Percentiles rank a stretch among this genome's conserved stretches.
Evolutionary conservation across 106 monocot genomes (phyloP).

Genomic region (Allium cepa): DNA sequence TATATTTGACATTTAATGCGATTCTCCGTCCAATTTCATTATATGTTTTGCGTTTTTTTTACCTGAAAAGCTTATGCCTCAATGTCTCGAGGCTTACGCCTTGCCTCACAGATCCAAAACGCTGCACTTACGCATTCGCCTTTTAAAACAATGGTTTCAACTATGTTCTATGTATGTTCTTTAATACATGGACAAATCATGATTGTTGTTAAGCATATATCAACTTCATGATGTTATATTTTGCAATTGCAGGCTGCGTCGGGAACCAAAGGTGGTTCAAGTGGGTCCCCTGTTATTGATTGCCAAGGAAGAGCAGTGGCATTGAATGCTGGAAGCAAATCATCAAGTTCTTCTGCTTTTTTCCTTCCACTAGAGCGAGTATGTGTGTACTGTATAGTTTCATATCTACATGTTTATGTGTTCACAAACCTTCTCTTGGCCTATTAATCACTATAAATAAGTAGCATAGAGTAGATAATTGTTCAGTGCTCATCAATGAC

Average conservation of each 20-base stretch:
- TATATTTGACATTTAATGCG: too few species aligned
- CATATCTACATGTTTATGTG: neutral
- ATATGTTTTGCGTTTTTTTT: too few species aligned
- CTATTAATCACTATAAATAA: too few species aligned
- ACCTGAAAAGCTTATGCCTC: too few species aligned
- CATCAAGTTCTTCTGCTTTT: constrained; percentile 93
- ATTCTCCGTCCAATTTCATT: too few species aligned
- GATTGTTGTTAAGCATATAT: too few species aligned
- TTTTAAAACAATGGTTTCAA: neutral
- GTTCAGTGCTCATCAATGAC: too few species aligned
- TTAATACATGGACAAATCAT: neutral
- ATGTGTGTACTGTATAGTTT: neutral
- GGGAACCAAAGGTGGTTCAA: constrained; percentile 97
- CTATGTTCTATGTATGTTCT: neutral
- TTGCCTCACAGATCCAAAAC: too few species aligned
- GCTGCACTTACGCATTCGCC: too few species aligned
- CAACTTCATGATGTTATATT: too few species aligned
- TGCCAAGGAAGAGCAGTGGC: constrained; percentile 90
- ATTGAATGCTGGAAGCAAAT: constrained; percentile 97
- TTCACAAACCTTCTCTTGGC: neutral
- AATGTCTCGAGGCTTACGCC: too few species aligned
- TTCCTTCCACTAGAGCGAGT: constrained; percentile 90
- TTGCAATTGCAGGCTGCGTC: constrained; percentile 62
- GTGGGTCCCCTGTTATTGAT: constrained; percentile 94
- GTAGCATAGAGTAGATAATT: too few species aligned